These are phyloP conservation scores for Polygonum aviculare DNA, from an alignment of 148 eudicot genomes.

Conservation along the genomic window DNA sequence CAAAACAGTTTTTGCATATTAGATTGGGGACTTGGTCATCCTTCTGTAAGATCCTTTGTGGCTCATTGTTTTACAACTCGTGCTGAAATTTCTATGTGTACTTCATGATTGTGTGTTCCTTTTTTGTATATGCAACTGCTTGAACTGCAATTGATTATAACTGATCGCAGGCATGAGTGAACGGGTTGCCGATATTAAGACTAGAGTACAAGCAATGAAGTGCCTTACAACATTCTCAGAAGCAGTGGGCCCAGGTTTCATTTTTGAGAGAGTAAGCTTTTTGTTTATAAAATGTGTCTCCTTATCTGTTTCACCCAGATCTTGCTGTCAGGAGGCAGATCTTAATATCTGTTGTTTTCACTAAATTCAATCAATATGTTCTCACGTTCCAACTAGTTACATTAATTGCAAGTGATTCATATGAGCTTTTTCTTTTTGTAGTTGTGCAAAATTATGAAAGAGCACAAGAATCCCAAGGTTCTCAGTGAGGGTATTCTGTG, in stretches of 20 bases:
- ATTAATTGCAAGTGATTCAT: neutral
- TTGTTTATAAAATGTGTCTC: neutral
- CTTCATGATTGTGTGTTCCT: neutral
- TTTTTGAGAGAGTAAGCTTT: slow-evolving; percentile 80
- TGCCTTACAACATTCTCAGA: slow-evolving; percentile 84
- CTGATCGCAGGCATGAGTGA: slow-evolving; percentile 62
- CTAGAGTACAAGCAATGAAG: slow-evolving; percentile 88
- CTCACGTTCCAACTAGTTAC: neutral
- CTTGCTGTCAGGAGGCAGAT: neutral
- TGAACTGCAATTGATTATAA: neutral
- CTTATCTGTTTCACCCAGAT: neutral
- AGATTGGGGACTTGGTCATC: neutral
- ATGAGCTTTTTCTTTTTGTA: slow-evolving; percentile 20
- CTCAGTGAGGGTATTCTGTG: slow-evolving; percentile 88
- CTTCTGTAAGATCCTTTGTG: neutral
- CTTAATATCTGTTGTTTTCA: neutral
- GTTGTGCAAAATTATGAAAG: slow-evolving; percentile 90
- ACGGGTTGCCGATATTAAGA: slow-evolving; percentile 98
- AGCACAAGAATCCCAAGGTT: slow-evolving; percentile 99
- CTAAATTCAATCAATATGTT: neutral
- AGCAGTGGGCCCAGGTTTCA: slow-evolving; percentile 91
- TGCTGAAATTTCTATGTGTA: neutral
- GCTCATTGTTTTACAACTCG: neutral
- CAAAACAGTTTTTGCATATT: neutral
- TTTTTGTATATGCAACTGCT: neutral